Base-by-base conservation (phyloP, 257 asterid genomes). In the Handroanthus guayacan region DNA sequence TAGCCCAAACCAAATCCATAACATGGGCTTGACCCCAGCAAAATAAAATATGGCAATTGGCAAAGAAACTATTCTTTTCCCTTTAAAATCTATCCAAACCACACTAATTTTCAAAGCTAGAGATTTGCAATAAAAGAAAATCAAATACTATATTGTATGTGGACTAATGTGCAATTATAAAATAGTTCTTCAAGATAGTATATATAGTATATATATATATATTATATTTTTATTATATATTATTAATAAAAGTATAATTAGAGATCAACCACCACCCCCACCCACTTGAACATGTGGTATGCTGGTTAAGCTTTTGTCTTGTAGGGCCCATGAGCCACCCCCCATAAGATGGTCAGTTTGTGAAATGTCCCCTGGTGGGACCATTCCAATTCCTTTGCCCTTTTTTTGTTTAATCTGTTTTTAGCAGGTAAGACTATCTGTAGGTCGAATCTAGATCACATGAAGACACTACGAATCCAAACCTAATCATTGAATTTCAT, bases 251-350 rank as follows among this genome's bases (percentile, higher is more conserved):
- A 68, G 69, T 51, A 79, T 80, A 85, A 85, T 86, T 84, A 81
- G 82, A 61, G 83, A 81, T 78, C 81, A 84, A 88, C 75, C 82
- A 79, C 86, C 91, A 88, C 82, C 87, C 54, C 86, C 91, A 88
- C 82, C 87, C 54, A 88, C 88, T 82, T 67, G 87, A 81, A 79
- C 92, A 88, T 88, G 97, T 90, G 97, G 84, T 80, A 61, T 91
- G 96, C 86, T 79, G 94, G 90, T 82, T 82, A 75, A 80, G 76
- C 84, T 82, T 84, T 82, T 78, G 88, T 80, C 77, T 16, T 56
- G 94, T 88, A 78, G 94, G 94, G 97, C 52, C 91, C 94, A 75
- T 45, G 47, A 78, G 73, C 82, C 84, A 79, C 74, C 85, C 45
- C 45, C 82, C 75, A 72, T 66, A 52, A 68, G 87, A 75, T 83